Percentiles rank a stretch among this genome's conserved stretches.
These are phyloP conservation scores for Cinnamomum micranthum DNA, from an alignment of 164 flowering plant genomes.

Conservation along the genomic window DNA sequence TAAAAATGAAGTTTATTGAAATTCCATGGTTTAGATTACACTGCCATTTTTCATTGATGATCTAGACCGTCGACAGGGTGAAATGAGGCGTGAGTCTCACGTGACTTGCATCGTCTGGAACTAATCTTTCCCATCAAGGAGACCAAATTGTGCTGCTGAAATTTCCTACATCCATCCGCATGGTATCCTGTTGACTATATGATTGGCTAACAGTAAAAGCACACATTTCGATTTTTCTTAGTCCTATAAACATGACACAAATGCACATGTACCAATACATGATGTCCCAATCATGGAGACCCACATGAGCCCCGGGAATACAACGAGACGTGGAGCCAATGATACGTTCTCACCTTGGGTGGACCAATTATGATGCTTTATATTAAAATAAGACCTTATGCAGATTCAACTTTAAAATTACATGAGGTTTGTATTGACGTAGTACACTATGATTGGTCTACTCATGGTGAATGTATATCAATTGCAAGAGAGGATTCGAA, in stretches of 20 bases:
- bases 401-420: too few species aligned
- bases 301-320: neutral
- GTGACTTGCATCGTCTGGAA: neutral
- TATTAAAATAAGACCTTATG: accelerated
- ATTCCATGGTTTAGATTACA: neutral
- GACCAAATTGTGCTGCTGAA: neutral
- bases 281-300: neutral
- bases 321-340: too few species aligned
- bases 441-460: too few species aligned
- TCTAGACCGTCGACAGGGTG: neutral
- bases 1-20: neutral
- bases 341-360: neutral
- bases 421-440: too few species aligned
- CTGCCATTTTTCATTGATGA: neutral
- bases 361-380: too few species aligned
- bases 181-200: neutral
- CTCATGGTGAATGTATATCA: too few species aligned
- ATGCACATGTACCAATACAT: neutral
- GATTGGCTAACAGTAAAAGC: neutral
- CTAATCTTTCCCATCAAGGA: neutral
- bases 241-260: neutral
- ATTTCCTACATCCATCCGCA: neutral
- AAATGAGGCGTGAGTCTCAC: neutral
- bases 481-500: too few species aligned
- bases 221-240: too few species aligned